Base-by-base conservation (phyloP, 768 basidiomycete genomes). In the Coprinopsis strossmayeri region DNA sequence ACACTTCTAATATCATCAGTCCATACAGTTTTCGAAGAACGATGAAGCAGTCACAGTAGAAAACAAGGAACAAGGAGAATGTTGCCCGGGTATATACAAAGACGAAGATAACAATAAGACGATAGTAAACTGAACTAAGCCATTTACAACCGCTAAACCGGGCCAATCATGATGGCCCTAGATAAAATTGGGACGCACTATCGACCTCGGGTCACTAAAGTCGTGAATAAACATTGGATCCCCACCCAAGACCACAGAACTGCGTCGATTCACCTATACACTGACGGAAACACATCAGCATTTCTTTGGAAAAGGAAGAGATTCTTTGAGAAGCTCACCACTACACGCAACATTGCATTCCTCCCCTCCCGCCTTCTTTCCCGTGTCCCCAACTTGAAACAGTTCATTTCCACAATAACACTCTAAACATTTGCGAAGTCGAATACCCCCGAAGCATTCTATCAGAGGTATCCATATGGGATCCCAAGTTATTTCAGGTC, bases 201-300 rank as follows among this genome's bases (percentile, higher is more conserved):
- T 15, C 15, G 45, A 32, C 41, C 38, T 34, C 25, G 24, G 12
- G 40, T 28, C 24, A 51, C 21, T n/a, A 35, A 20, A 46, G 25
- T 15, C 24, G 40, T 15, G 27, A 35, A 51, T 63, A 65, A 2
- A 69, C 52, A 41, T 63, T 66, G 4, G 56, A 55, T 5, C 66
- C 59, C 64, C 65, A 68, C n/a, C 56, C 52, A 30, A 59, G 66
- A 13, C 69, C 69, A 45, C 69, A 70, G 43, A 49, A 66, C 49
- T 65, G 55, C 32, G 51, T 53, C 12, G 60, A 46, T 49, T 70
- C 59, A 5, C 69, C 69, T 53, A 48, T 17, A 7, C 11, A 51
- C 32, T 20, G 48, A 20, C 15, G 47, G 44, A 17, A 18, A 34
- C 10, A 44, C 15, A 52, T 11, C 28, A 32, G 17, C 27, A 23